Evolutionary conservation across 1,284 basidiomycete genomes (phyloP).

Genomic region (Fomitopsis palustris): DNA sequence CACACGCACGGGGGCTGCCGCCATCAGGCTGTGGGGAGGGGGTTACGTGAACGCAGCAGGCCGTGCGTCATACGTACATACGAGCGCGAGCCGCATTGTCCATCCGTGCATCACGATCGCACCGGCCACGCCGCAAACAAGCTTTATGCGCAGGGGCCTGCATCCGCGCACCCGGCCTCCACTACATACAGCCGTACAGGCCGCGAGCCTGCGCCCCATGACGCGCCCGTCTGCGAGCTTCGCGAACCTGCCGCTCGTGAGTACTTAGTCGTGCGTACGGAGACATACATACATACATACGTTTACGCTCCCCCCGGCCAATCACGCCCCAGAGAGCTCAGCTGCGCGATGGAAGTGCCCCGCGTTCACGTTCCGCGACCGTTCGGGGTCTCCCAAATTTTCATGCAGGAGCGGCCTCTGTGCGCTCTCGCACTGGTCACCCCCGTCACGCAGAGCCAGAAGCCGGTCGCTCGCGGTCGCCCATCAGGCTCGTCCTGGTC

Average conservation of each 20-base stretch:
- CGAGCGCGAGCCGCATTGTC: too few relatives aligned
- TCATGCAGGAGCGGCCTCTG: too few relatives aligned
- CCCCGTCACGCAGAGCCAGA: not conserved
- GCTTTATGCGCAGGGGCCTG: not conserved
- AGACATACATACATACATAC: not conserved
- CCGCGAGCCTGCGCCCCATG: not conserved
- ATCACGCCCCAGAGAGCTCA: not conserved
- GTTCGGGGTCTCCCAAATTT: too few relatives aligned
- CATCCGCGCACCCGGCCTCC: not conserved
- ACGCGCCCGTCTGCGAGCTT: not conserved
- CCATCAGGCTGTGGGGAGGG: not conserved
- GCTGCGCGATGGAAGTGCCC: too few relatives aligned
- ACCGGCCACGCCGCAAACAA: not conserved
- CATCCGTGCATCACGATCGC: not conserved
- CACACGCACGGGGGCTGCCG: not conserved
- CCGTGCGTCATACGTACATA: too few relatives aligned
- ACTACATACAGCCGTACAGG: too few relatives aligned
- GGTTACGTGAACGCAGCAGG: too few relatives aligned
- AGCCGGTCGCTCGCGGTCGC: not conserved
- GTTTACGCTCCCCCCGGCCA: not conserved
- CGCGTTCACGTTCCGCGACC: too few relatives aligned
- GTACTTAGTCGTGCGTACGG: too few relatives aligned
- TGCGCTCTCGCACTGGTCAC: not conserved
- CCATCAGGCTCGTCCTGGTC: not conserved
- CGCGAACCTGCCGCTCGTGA: not conserved